Evolutionary conservation across 139 green algal species (phyloP).

Genomic region (Ulvella scutata): DNA sequence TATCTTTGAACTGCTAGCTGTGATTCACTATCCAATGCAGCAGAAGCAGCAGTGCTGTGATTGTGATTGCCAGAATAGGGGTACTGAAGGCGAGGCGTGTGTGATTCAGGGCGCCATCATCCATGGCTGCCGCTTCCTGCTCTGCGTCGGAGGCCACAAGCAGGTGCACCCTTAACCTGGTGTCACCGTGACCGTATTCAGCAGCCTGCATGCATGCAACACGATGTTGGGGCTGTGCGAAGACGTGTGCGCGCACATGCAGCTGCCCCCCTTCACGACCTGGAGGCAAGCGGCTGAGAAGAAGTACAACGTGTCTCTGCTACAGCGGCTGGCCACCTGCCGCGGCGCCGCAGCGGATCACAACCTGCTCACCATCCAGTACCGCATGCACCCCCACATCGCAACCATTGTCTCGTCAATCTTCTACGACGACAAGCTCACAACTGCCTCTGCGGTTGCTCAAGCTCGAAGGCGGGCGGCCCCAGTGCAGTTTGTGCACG

Average conservation of each 20-base stretch:
- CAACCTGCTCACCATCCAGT: constrained; percentile 1
- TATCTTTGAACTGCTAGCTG: no score
- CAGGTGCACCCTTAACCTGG: no score
- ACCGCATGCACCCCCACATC: constrained; percentile 6
- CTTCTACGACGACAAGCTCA: neutral
- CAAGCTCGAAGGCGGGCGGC: neutral
- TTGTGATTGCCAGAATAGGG: no score
- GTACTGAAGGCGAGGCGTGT: no score
- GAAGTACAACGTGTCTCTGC: constrained; percentile 4
- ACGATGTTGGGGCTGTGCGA: no score
- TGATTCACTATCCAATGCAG: no score
- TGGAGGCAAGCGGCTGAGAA: neutral
- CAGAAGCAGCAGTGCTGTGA: no score
- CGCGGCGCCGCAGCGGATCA: neutral
- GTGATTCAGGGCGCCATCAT: no score
- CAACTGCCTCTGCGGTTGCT: neutral
- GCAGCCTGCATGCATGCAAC: no score
- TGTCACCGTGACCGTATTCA: no score
- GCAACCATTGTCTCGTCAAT: neutral
- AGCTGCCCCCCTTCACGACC: constrained; percentile 4
- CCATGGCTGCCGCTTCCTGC: no score
- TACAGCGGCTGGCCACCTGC: neutral
- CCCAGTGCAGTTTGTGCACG: neutral
- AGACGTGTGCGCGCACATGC: neutral
- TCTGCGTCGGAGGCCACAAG: no score